Evolutionary conservation across 768 basidiomycete species (phyloP).

Genomic region (Amanita exitialis): DNA sequence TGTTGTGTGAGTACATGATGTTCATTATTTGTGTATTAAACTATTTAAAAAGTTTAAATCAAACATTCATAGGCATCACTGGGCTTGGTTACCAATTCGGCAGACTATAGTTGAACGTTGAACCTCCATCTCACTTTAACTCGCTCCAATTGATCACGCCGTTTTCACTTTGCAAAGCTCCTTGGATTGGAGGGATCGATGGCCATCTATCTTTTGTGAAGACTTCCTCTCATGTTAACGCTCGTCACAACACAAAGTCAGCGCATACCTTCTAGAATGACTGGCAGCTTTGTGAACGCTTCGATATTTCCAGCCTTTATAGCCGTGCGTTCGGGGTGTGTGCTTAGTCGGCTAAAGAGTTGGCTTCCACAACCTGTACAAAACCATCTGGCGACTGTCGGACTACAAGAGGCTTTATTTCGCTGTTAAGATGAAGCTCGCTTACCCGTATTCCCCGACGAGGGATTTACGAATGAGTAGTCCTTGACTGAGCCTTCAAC

Average conservation of each 20-base stretch:
- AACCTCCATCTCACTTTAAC: too few species aligned
- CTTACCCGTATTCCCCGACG: neutral
- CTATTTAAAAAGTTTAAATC: too few species aligned
- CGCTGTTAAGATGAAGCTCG: neutral
- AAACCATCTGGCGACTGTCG: constrained; percentile 2
- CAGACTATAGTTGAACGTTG: too few species aligned
- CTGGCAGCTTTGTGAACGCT: constrained; percentile 1
- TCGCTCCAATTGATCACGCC: neutral
- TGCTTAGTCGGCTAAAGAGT: neutral
- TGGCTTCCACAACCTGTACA: constrained; percentile 5
- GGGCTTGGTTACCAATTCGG: too few species aligned
- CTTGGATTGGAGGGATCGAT: neutral
- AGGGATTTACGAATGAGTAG: neutral
- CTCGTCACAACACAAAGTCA: neutral
- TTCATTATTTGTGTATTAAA: too few species aligned
- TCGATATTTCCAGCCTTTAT: constrained; percentile 3
- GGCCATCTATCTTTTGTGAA: constrained; percentile 6
- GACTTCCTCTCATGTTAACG: neutral
- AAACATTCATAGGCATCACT: too few species aligned
- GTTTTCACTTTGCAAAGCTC: neutral
- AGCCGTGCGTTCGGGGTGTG: neutral
- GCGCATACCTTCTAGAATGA: neutral
- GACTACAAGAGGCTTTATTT: too few species aligned
- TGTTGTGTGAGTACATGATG: too few species aligned
- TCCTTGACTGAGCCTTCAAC: neutral